A percentile compares a stretch with the other conserved stretches of the same genome.
These are phyloP conservation scores for Prunus dulcis DNA, from an alignment of 306 rosid genomes.

Conservation along the genomic window DNA sequence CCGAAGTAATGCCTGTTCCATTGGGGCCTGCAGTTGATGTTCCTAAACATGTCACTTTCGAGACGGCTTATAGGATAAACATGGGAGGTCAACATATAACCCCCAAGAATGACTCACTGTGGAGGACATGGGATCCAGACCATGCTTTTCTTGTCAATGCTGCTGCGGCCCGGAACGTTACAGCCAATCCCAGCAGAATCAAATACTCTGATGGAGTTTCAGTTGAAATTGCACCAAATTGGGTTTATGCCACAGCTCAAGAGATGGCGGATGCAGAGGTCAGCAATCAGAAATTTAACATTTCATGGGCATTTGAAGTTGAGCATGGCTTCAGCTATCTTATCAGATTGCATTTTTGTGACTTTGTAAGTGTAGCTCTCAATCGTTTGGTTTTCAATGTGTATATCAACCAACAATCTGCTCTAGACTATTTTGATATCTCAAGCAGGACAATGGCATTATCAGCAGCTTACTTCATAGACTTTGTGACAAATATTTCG, in stretches of 20 bases:
- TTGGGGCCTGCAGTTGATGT: constrained; percentile 20
- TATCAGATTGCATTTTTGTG: constrained; percentile 37
- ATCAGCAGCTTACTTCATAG: constrained; percentile 29
- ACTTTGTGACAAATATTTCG: constrained; percentile 27
- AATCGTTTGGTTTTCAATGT: constrained; percentile 36
- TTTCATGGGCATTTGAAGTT: constrained; percentile 38
- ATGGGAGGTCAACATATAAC: constrained; percentile 37
- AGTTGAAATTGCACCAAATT: constrained; percentile 30
- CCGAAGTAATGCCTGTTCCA: constrained; percentile 27
- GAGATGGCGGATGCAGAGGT: constrained; percentile 42
- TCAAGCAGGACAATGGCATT: constrained; percentile 30
- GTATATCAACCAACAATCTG: constrained; percentile 32
- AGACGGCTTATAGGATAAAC: constrained; percentile 31
- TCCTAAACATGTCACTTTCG: constrained; percentile 21
- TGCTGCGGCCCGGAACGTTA: constrained; percentile 28
- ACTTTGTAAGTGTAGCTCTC: constrained; percentile 28
- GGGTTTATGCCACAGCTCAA: constrained; percentile 40
- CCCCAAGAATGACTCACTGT: constrained; percentile 29
- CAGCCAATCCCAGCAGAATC: constrained; percentile 17
- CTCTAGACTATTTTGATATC: constrained; percentile 29
- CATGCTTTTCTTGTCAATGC: constrained; percentile 27
- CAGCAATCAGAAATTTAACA: constrained; percentile 32
- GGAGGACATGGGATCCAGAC: constrained; percentile 40
- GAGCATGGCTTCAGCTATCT: constrained; percentile 28
- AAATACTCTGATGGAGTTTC: constrained; percentile 31